Base-by-base conservation (phyloP, 2,329 filamentous ascomycete species). In the Biscogniauxia marginata region DNA sequence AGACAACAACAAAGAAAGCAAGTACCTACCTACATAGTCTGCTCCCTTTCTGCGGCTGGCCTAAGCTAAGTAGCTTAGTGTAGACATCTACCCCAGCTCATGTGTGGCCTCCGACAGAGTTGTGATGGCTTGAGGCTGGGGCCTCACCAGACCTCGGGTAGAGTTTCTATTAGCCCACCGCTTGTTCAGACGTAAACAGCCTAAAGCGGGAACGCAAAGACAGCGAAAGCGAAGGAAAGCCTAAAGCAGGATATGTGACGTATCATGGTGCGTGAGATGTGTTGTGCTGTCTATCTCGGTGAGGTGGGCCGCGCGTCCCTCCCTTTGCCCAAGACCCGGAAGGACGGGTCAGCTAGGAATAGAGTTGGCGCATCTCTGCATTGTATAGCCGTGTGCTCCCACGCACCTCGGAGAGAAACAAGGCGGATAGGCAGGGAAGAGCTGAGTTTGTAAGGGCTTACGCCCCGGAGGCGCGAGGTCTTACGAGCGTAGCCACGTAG, bases 111-210 rank as follows among this genome's bases (percentile, higher is more conserved):
- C 8, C 8, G 43, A 39, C 24, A 55, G 53, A 54, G 22, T 45
- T 50, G 9, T 11, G 50, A 53, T 50, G 45, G 24, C 16, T 39
- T 39, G 25, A 39, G 49, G 49, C 8, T 24, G 46, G 34, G 43
- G 20, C 39, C 21, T 49, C 34, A 54, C 50, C 47, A 23, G 50
- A 59, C 30, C 18, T 13, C 13, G 46, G 22, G 11, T 30, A 25
- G 46, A 9, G 13, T 30, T 30, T 30, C 25, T 30, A n/a, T n/a
- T n/a, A 30, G 25, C 25, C 46, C 22, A 30, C 22, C 23, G 13
- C 23, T 25, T 25, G 46, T 25, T n/a, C 23, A 25, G 50, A 43
- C n/a, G 48, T 24, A 16, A n/a, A 39, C n/a, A 39, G 30, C 30
- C 13, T 4, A 16, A 11, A 6, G 9, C 30, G 30, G 4, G 13